Percentiles rank a stretch among this genome's conserved stretches.
Conservation (phyloP, 768 basidiomycete genomes). For the Leccinum broughii region DNA sequence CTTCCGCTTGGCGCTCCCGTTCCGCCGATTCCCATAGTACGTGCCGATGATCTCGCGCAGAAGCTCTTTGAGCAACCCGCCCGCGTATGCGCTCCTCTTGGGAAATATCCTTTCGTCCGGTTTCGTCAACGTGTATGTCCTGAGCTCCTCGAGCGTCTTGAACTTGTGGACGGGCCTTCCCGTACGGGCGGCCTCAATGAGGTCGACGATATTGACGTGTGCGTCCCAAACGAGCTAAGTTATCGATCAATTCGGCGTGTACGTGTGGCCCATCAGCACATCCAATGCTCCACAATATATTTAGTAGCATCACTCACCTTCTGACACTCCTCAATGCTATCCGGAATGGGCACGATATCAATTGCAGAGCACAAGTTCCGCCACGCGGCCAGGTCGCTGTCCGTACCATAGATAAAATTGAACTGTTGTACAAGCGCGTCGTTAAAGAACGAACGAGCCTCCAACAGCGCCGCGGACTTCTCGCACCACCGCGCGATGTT, state of each 20-base stretch:
- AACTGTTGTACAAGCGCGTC: slow-evolving; percentile 29
- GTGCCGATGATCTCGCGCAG: slow-evolving; percentile 27
- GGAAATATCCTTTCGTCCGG: slow-evolving; percentile 27
- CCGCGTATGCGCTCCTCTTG: slow-evolving; percentile 25
- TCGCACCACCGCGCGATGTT: slow-evolving; percentile 1
- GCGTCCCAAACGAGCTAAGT: slow-evolving; percentile 23
- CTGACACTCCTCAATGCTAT: slow-evolving; percentile 16
- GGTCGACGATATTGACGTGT: slow-evolving; percentile 35
- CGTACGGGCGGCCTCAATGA: slow-evolving; percentile 22
- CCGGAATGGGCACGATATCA: slow-evolving; percentile 16
- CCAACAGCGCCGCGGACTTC: not conserved
- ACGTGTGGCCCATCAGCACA: not conserved
- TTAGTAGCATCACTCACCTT: slow-evolving; percentile 11
- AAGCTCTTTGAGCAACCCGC: slow-evolving; percentile 32
- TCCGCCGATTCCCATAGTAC: slow-evolving; percentile 18
- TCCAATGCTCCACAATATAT: not conserved
- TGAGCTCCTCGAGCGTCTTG: slow-evolving; percentile 19
- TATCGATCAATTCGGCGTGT: not conserved
- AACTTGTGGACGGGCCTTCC: slow-evolving; percentile 23
- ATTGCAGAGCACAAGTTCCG: slow-evolving; percentile 22
- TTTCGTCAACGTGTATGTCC: slow-evolving; percentile 20
- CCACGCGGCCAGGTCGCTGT: slow-evolving; percentile 22
- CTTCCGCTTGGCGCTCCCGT: slow-evolving; percentile 22
- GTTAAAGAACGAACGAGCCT: slow-evolving; percentile 9
- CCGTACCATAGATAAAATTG: slow-evolving; percentile 23